phyloP scores from a whole-genome alignment of 106 monocot species.

The Dendrobium nobile region DNA sequence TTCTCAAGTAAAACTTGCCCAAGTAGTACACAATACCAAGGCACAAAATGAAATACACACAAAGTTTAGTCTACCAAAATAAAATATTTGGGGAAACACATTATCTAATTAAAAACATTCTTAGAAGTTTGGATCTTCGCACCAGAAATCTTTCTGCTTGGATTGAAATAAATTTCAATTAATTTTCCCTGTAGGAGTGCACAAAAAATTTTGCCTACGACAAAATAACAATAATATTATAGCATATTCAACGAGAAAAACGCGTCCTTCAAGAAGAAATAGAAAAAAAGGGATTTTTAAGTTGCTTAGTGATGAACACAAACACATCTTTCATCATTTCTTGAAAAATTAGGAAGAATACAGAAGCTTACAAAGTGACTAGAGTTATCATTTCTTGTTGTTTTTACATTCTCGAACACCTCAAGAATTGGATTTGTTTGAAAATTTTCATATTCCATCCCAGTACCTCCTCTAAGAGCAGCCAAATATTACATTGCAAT shows the following conservation, averaged over 20 bases:
- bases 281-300: background rate
- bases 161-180: constrained; percentile 92
- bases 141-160: constrained; percentile 87
- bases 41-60: constrained; percentile 12
- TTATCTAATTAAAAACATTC: constrained; percentile 2
- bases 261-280: background rate
- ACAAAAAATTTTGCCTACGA: background rate
- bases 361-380: constrained; percentile 89
- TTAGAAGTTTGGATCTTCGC: constrained; percentile 95
- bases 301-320: background rate
- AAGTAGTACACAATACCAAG: background rate
- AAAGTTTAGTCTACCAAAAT: constrained; percentile 7
- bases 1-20: constrained; percentile 89
- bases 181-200: constrained; percentile 70
- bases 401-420: constrained; percentile 97
- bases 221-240: constrained; percentile 1
- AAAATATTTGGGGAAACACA: background rate
- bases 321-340: background rate
- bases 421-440: constrained; percentile 97
- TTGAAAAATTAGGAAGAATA: constrained; percentile 4
- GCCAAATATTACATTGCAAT: constrained; percentile 99
- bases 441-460: constrained; percentile 93
- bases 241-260: constrained; percentile 1
- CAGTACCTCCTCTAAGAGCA: constrained; percentile 89
- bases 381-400: constrained; percentile 89